A percentile compares a stretch with the other conserved stretches of the same genome.
phyloP scores from a whole-genome alignment of 306 rosid genomes.

The Ormosia emarginata region DNA sequence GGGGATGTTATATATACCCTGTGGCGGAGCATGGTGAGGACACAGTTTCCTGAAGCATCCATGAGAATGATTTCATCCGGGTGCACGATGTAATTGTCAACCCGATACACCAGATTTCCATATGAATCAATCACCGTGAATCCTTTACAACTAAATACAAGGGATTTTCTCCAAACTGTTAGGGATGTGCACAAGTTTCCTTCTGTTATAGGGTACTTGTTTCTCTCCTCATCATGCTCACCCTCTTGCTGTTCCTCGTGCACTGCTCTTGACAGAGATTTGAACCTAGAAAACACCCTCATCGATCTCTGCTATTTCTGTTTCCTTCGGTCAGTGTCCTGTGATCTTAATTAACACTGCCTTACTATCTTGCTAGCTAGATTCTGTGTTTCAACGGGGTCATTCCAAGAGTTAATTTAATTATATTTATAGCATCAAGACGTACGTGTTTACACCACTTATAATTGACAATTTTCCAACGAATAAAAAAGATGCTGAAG shows the following conservation, averaged over 20 bases:
- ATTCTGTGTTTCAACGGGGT: background rate
- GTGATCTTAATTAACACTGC: background rate
- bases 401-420: background rate
- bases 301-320: slow-evolving; percentile 4
- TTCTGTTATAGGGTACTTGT: slow-evolving; percentile 18
- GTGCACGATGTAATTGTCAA: slow-evolving; percentile 61
- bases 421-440: background rate
- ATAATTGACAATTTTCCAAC: background rate
- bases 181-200: slow-evolving; percentile 32
- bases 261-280: slow-evolving; percentile 59
- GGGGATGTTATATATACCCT: slow-evolving; percentile 30
- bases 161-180: slow-evolving; percentile 87
- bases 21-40: slow-evolving; percentile 69
- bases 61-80: slow-evolving; percentile 73
- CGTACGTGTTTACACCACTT: slow-evolving; percentile 2
- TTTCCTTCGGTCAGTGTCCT: background rate
- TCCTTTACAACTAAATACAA: slow-evolving; percentile 61
- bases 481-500: background rate
- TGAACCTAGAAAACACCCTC: slow-evolving; percentile 49
- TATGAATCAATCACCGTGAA: slow-evolving; percentile 75
- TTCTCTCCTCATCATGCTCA: background rate
- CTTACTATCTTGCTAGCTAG: background rate
- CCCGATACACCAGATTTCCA: slow-evolving; percentile 77
- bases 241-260: slow-evolving; percentile 47
- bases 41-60: slow-evolving; percentile 67